A percentile compares a stretch with the other conserved stretches of the same genome.
Evolutionary conservation across 2,329 filamentous ascomycete species (phyloP).

Genomic region (Trichoderma semiorbis): DNA sequence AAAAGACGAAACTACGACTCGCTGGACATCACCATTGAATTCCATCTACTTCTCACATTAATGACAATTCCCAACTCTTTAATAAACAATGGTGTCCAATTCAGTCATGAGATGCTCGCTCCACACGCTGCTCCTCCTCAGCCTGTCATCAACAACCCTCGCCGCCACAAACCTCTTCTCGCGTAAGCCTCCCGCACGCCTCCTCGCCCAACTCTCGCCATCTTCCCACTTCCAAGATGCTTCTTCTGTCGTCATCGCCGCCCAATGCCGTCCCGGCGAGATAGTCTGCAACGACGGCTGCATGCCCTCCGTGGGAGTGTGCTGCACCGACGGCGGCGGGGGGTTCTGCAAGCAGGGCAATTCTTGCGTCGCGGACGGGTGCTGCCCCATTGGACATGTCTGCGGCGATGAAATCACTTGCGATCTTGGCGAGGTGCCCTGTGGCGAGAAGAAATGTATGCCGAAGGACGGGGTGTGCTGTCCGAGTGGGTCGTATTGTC

Average conservation of each 20-base stretch:
- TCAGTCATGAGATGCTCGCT: not conserved
- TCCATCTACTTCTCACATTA: not conserved
- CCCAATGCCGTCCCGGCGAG: not conserved
- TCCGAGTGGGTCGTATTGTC: not conserved
- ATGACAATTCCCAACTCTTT: not conserved
- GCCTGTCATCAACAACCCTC: not conserved
- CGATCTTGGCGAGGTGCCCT: not conserved
- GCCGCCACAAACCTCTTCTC: constrained; percentile 2
- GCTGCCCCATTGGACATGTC: not conserved
- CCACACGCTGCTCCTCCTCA: not conserved
- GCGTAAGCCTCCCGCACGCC: constrained; percentile 2
- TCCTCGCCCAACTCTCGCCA: not conserved
- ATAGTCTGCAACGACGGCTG: not conserved
- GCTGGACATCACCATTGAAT: not conserved
- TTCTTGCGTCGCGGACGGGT: not conserved
- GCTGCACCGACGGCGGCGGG: not conserved
- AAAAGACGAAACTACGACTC: not conserved
- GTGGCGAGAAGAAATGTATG: constrained; percentile 3
- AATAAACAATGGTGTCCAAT: not conserved
- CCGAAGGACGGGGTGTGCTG: not conserved
- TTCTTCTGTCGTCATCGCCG: not conserved
- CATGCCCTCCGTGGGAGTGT: not conserved
- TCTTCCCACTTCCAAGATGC: not conserved
- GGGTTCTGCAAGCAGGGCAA: constrained; percentile 1
- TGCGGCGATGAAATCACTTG: not conserved